A percentile compares a stretch with the other conserved stretches of the same genome.
Evolutionary conservation across 2,329 filamentous ascomycete genomes (phyloP).

Genomic region (Elsinoe arachidis): DNA sequence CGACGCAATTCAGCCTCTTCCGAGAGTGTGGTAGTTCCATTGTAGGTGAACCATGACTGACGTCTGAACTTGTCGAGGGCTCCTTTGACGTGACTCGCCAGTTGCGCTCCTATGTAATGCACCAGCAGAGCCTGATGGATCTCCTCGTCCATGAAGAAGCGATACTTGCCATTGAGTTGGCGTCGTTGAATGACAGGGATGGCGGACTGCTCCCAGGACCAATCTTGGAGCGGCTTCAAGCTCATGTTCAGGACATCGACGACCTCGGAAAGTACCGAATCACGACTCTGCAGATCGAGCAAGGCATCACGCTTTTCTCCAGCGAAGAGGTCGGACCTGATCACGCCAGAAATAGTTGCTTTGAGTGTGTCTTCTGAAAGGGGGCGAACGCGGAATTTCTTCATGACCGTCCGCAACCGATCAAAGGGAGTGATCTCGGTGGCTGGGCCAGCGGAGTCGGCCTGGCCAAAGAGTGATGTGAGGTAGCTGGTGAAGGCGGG

Average conservation of each 20-base stretch:
- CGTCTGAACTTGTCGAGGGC: conserved; percentile 33
- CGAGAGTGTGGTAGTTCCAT: conserved; percentile 25
- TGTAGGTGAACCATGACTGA: conserved; percentile 34
- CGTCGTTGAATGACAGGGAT: conserved; percentile 41
- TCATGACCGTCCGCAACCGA: conserved; percentile 14
- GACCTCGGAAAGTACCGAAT: conserved; percentile 44
- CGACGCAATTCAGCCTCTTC: conserved; percentile 35
- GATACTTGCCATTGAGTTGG: conserved; percentile 19
- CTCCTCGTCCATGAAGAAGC: conserved; percentile 53
- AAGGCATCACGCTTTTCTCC: conserved; percentile 44
- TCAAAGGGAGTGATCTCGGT: conserved; percentile 26
- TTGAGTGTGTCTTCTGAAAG: conserved; percentile 28
- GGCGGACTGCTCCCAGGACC: conserved; percentile 42
- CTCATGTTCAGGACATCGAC: conserved; percentile 51
- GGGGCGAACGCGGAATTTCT: conserved; percentile 23
- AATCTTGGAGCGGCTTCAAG: conserved; percentile 42
- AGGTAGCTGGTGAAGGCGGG: conserved; percentile 43
- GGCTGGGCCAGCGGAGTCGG: conserved; percentile 10
- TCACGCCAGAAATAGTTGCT: conserved; percentile 41
- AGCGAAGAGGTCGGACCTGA: conserved; percentile 43
- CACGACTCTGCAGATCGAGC: conserved; percentile 42
- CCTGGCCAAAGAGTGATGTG: conserved; percentile 38
- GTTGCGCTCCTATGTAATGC: conserved; percentile 46
- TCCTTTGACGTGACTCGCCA: conserved; percentile 40
- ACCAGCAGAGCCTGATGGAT: conserved; percentile 48